phyloP scores from a whole-genome alignment of 2,329 filamentous ascomycete genomes.

The Pezicula carpinea region DNA sequence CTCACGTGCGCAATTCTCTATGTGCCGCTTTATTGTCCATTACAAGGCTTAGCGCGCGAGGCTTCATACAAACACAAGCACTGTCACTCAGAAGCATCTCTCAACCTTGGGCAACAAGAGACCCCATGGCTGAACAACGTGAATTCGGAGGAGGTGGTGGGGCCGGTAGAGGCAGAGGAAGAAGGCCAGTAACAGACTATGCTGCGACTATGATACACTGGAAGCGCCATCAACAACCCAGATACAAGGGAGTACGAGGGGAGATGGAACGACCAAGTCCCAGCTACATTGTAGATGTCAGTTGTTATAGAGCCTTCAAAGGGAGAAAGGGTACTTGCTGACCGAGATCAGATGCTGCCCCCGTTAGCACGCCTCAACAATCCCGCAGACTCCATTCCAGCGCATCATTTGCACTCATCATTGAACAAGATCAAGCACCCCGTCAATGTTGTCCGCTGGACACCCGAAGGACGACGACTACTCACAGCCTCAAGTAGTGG shows the following conservation, averaged over 20 bases:
- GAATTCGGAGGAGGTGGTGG: conserved; percentile 24
- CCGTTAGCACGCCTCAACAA: conserved; percentile 70
- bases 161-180: conserved; percentile 12
- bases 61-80: no score
- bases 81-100: no score
- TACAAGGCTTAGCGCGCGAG: no score
- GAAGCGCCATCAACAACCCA: conserved; percentile 77
- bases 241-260: conserved; percentile 66
- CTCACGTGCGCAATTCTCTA: no score
- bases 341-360: conserved; percentile 67
- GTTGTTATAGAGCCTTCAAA: conserved; percentile 27
- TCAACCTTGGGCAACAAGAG: no score
- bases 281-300: conserved; percentile 85
- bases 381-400: conserved; percentile 82
- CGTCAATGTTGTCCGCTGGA: conserved; percentile 96
- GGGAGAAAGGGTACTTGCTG: conserved; percentile 2
- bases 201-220: conserved; percentile 85
- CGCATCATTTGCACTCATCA: conserved; percentile 96
- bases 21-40: no score
- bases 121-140: conserved; percentile 21
- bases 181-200: conserved; percentile 78
- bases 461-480: conserved; percentile 85
- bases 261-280: conserved; percentile 80
- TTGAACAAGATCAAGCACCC: conserved; percentile 98
- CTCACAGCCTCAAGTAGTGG: conserved; percentile 93